Evolutionary conservation across 768 basidiomycete genomes (phyloP).

Genomic region (Baorangia bicolor): DNA sequence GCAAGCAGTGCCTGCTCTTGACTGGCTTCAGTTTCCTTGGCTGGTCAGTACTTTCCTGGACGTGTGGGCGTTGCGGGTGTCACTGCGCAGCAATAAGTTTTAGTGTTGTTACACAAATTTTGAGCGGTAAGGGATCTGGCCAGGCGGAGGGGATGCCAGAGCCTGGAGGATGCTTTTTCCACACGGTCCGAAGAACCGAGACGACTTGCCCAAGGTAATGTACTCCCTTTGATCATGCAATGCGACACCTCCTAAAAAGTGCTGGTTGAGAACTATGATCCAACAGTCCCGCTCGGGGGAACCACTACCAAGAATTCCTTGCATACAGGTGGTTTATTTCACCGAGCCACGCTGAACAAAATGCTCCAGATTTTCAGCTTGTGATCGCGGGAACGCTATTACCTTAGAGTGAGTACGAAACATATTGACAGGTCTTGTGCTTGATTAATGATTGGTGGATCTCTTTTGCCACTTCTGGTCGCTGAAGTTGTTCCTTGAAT

Average conservation of each 20-base stretch:
- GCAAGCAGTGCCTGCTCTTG: neutral
- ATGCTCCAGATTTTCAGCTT: slow-evolving; percentile 2
- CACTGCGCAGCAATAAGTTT: too few relatives aligned
- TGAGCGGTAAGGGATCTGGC: neutral
- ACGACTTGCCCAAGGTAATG: neutral
- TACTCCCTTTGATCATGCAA: slow-evolving; percentile 7
- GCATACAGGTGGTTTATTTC: neutral
- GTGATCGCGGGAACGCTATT: too few relatives aligned
- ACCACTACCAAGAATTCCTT: neutral
- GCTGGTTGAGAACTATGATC: neutral
- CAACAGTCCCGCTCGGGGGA: neutral
- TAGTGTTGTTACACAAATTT: too few relatives aligned
- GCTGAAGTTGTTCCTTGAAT: too few relatives aligned
- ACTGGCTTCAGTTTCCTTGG: neutral
- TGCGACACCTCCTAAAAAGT: neutral
- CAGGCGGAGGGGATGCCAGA: neutral
- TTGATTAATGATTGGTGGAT: too few relatives aligned
- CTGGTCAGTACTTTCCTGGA: neutral
- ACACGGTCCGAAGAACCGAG: neutral
- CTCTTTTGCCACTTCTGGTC: too few relatives aligned
- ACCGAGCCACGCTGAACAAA: slow-evolving; percentile 10
- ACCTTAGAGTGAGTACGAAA: too few relatives aligned
- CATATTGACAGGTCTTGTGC: too few relatives aligned
- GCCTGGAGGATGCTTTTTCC: neutral
- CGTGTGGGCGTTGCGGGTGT: neutral